Base-by-base conservation (phyloP, 1,284 basidiomycete species). In the Fomitiporia mediterranea region DNA sequence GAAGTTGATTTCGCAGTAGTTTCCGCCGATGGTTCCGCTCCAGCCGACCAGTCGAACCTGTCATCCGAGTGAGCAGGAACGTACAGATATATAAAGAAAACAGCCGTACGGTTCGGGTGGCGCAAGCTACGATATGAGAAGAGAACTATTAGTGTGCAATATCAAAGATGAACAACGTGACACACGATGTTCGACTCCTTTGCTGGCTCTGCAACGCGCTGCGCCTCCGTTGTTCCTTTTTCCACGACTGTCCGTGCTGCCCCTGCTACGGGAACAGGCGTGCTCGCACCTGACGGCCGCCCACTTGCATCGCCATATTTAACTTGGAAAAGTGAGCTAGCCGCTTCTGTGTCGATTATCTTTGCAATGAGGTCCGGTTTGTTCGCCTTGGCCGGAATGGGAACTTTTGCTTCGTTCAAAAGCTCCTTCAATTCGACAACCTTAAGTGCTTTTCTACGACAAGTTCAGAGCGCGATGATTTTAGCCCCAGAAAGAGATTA, bases 351-450 rank as follows among this genome's bases (percentile, higher is more conserved):
- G 25, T 75, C 79, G 40, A 80, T 66, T 56, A 89, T 82, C 62
- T 77, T 79, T 35, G 79, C 68, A 59, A 88, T 78, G 64, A 89
- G 81, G 63, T 88, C 86, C 0, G 72, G 68, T 68, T 88, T 89
- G 66, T 78, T 85, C 4, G 79, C 75, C 63, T 81, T 84, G 63
- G 77, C 72, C 0, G 79, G 75, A 43, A 75, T 67, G 9, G 76
- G 35, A 51, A 81, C 70, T 39, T 66, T 61, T 28, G 83, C 84
- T 47, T 74, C 74, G 50, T 74, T 52, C 63, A 87, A 79, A 61
- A 88, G 77, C 53, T 79, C 76, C 64, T 75, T 83, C 68, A 89
- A 81, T 60, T 88, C 86, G 34, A 77, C 76, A 67, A 89, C 85
- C 69, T 86, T 88, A 72, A 88, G 80, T 2, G 81, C 68, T 71